phyloP scores from a whole-genome alignment of 2,329 filamentous ascomycete species.

The Cordyceps pruinosa region DNA sequence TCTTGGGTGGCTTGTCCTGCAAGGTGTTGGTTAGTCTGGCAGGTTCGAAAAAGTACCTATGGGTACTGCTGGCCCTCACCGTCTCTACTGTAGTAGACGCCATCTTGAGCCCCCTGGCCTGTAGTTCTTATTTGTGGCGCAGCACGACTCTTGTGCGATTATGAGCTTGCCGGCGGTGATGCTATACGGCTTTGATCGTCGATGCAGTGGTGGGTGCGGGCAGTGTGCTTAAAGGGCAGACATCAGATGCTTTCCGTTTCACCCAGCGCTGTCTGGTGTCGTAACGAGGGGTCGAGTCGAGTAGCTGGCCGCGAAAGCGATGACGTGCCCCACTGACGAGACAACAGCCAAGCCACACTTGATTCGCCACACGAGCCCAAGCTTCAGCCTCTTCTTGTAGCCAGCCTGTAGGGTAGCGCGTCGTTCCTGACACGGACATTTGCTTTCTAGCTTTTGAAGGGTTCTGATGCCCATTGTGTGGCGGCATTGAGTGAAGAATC shows the following conservation, averaged over 20 bases:
- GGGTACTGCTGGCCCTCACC: conserved; percentile 4
- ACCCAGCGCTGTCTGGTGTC: conserved; percentile 13
- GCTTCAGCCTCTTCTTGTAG: conserved; percentile 9
- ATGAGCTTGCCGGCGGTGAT: not conserved
- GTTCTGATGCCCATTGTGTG: not conserved
- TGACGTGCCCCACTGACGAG: conserved; percentile 32
- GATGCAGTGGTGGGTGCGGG: not conserved
- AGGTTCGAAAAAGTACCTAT: conserved; percentile 7
- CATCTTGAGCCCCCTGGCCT: conserved; percentile 13
- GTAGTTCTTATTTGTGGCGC: conserved; percentile 8
- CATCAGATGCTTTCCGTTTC: conserved; percentile 16
- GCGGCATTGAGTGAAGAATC: not conserved
- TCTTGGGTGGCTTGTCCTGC: conserved; percentile 36
- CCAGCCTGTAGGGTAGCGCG: not conserved
- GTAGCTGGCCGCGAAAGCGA: conserved; percentile 25
- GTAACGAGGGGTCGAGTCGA: conserved; percentile 24
- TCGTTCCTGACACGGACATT: not conserved
- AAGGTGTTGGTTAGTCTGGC: not conserved
- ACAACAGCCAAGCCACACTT: conserved; percentile 19
- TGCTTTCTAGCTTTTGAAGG: not conserved
- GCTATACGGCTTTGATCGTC: not conserved
- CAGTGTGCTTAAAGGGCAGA: not conserved
- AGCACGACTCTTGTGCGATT: not conserved
- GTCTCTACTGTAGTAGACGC: conserved; percentile 13
- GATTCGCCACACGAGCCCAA: conserved; percentile 19